These are phyloP conservation scores for Erysimum cheiranthoides DNA, from an alignment of 345 rosid species.

Conservation along the genomic window DNA sequence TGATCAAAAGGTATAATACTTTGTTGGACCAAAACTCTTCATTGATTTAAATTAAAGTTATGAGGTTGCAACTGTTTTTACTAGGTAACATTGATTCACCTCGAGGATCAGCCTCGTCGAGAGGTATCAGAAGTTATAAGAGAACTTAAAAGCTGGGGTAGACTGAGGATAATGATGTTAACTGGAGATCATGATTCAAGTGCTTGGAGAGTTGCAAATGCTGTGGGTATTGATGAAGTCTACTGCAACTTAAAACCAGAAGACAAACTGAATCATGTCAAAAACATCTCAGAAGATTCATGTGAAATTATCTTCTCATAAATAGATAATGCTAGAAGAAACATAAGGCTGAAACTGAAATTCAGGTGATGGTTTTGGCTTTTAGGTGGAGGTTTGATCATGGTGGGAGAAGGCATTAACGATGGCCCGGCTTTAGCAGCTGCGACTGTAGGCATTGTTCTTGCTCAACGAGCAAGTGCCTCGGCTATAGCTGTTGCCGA, in stretches of 20 bases:
- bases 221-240: constrained; percentile 77
- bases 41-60: not conserved
- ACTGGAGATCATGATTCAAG: constrained; percentile 90
- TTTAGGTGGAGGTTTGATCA: constrained; percentile 81
- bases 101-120: constrained; percentile 80
- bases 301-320: constrained; percentile 47
- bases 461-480: constrained; percentile 92
- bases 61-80: constrained; percentile 4
- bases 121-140: constrained; percentile 68
- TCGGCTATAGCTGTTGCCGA: constrained; percentile 87
- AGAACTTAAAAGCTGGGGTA: constrained; percentile 59
- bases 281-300: constrained; percentile 66
- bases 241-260: constrained; percentile 83
- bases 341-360: not conserved
- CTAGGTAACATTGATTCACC: constrained; percentile 86
- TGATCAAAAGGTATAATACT: constrained; percentile 65
- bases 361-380: constrained; percentile 25
- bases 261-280: constrained; percentile 84
- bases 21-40: not conserved
- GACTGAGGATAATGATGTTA: constrained; percentile 73
- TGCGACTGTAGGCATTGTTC: constrained; percentile 87
- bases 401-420: constrained; percentile 96
- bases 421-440: constrained; percentile 97
- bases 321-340: not conserved
- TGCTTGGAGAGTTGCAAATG: constrained; percentile 86